Conservation (phyloP, 23 red algal species). For the Pyropia yezoensis region DNA sequence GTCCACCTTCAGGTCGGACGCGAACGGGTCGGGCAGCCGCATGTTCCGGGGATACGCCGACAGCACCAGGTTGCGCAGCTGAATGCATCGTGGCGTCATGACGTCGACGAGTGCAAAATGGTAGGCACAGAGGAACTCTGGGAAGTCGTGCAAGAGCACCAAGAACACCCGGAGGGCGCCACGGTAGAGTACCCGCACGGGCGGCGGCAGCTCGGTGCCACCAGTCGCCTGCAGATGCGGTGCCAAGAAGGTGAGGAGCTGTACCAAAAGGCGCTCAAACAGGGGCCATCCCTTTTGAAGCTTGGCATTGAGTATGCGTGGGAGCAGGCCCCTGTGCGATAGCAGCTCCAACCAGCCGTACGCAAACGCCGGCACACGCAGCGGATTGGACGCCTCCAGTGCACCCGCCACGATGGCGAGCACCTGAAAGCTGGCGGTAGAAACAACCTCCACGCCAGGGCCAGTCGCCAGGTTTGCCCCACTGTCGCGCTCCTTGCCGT, state of each 20-base stretch:
- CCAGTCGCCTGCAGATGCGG: constrained; percentile 25
- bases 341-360: constrained; percentile 88
- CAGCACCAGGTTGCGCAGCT: constrained; percentile 88
- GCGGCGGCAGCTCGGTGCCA: constrained; percentile 18
- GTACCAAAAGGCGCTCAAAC: constrained; percentile 60
- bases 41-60: constrained; percentile 76
- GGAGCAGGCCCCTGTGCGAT: constrained; percentile 59
- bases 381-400: constrained; percentile 54
- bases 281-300: constrained; percentile 46
- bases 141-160: constrained; percentile 93
- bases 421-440: constrained; percentile 27
- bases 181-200: constrained; percentile 62
- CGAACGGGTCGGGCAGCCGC: constrained; percentile 92
- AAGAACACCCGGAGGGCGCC: constrained; percentile 76
- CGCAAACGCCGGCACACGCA: constrained; percentile 59
- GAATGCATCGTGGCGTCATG: constrained; percentile 71
- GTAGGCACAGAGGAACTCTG: constrained; percentile 85
- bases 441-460: not conserved
- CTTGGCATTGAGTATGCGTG: constrained; percentile 42
- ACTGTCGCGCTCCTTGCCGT: too few species aligned
- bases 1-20: constrained; percentile 76
- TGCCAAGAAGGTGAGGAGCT: constrained; percentile 67
- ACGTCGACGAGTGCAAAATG: constrained; percentile 62
- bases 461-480: not conserved
- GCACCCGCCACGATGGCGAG: constrained; percentile 31